Conservation (phyloP, 1,284 basidiomycete species). For the Puccinia triticina region DNA sequence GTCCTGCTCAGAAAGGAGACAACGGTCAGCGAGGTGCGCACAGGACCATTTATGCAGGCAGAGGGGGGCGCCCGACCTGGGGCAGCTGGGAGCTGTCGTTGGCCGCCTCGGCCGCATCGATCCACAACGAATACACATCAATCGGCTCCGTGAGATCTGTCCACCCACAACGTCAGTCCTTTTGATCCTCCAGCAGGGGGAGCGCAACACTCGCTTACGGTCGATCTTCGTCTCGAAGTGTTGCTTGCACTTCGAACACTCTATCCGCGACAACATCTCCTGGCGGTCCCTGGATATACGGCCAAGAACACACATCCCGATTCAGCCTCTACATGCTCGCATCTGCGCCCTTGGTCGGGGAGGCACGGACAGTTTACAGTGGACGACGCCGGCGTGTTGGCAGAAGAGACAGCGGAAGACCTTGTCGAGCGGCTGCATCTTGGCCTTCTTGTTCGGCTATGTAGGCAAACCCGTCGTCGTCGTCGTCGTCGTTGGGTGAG, state of each 20-base stretch:
- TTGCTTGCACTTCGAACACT: conserved; percentile 46
- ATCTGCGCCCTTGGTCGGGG: no score
- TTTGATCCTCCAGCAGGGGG: no score
- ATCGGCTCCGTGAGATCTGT: conserved; percentile 51
- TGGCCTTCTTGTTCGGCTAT: conserved; percentile 49
- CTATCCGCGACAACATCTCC: conserved; percentile 47
- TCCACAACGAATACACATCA: conserved; percentile 51
- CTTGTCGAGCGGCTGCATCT: conserved; percentile 47
- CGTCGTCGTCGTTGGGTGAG: no score
- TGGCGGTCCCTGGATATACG: conserved; percentile 46
- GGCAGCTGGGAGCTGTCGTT: not conserved
- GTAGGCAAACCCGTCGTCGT: no score
- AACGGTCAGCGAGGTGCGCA: not conserved
- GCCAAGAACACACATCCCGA: no score
- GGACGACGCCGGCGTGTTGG: conserved; percentile 46
- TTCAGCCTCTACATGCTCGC: no score
- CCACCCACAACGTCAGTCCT: no score
- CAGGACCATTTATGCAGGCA: no score
- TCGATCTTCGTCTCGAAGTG: conserved; percentile 51
- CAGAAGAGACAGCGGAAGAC: conserved; percentile 50
- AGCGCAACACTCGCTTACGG: conserved; percentile 30
- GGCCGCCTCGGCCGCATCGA: conserved; percentile 39
- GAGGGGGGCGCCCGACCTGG: not conserved
- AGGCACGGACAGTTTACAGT: conserved; percentile 47
- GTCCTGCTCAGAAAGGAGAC: not conserved